phyloP scores from a whole-genome alignment of 495 filamentous ascomycete genomes.

The Aspergillus haitiensis region DNA sequence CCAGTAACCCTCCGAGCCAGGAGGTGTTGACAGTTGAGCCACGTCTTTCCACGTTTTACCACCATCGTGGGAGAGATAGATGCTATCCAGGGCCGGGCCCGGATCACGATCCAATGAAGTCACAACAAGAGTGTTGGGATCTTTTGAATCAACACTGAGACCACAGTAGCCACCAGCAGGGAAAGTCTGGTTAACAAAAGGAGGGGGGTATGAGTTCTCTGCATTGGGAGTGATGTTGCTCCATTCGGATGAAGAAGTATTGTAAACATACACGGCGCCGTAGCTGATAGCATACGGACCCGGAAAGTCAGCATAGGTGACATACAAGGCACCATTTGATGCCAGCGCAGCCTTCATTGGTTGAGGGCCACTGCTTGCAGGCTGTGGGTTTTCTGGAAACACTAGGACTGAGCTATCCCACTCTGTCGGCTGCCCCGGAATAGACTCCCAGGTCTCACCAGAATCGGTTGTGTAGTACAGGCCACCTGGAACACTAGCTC shows the following conservation, averaged over 20 bases:
- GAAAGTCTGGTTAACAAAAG: constrained; percentile 17
- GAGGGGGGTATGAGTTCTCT: constrained; percentile 19
- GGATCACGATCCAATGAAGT: constrained; percentile 21
- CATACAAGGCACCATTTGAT: constrained; percentile 21
- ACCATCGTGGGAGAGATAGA: constrained; percentile 24
- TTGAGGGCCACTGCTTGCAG: constrained; percentile 21
- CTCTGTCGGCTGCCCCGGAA: constrained; percentile 20
- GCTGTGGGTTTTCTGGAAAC: constrained; percentile 19
- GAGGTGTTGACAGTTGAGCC: constrained; percentile 20
- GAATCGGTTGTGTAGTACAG: constrained; percentile 19
- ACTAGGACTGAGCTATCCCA: constrained; percentile 20
- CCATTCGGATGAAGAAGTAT: constrained; percentile 19
- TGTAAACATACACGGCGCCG: constrained; percentile 20
- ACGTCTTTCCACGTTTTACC: constrained; percentile 25
- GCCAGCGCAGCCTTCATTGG: constrained; percentile 24
- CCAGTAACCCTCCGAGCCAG: constrained; percentile 44
- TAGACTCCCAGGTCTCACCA: constrained; percentile 19
- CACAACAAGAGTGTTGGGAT: constrained; percentile 22
- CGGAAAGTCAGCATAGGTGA: constrained; percentile 23
- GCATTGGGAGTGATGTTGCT: constrained; percentile 20
- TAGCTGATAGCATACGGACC: constrained; percentile 20
- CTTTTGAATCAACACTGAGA: constrained; percentile 19
- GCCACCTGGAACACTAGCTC: constrained; percentile 18
- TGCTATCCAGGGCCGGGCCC: constrained; percentile 21
- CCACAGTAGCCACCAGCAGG: constrained; percentile 23